phyloP scores from a whole-genome alignment of 768 basidiomycete genomes.

The Suillus paluster region DNA sequence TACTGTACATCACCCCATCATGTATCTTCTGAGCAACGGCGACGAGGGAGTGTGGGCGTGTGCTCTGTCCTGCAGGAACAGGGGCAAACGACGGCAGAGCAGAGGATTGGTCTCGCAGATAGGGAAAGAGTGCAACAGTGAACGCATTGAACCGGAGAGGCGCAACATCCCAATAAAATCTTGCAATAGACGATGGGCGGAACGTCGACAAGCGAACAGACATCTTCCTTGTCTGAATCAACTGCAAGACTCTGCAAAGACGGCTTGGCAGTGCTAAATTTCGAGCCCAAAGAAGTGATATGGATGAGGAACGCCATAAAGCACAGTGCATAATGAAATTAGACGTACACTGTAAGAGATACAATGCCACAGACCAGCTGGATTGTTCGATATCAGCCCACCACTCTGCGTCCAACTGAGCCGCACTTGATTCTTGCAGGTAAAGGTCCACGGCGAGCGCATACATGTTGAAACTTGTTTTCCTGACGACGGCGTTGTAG shows the following conservation, averaged over 20 bases:
- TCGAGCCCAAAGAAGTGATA: neutral
- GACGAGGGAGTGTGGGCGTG: slow-evolving; percentile 13
- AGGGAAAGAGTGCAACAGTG: slow-evolving; percentile 67
- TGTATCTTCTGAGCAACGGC: slow-evolving; percentile 15
- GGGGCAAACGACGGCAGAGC: slow-evolving; percentile 21
- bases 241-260: slow-evolving; percentile 38
- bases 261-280: slow-evolving; percentile 32
- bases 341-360: slow-evolving; percentile 78
- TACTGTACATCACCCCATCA: slow-evolving; percentile 15
- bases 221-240: slow-evolving; percentile 47
- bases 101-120: slow-evolving; percentile 46
- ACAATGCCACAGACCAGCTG: slow-evolving; percentile 54
- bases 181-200: slow-evolving; percentile 50
- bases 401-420: slow-evolving; percentile 83
- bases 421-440: slow-evolving; percentile 66
- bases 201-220: slow-evolving; percentile 52
- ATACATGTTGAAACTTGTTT: slow-evolving; percentile 62
- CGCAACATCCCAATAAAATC: slow-evolving; percentile 50
- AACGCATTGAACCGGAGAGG: slow-evolving; percentile 55
- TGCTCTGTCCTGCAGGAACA: slow-evolving; percentile 7
- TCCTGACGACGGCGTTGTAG: slow-evolving; percentile 46
- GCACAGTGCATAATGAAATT: neutral
- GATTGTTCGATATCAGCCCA: slow-evolving; percentile 79
- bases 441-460: slow-evolving; percentile 66
- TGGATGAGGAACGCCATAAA: slow-evolving; percentile 6